phyloP scores from a whole-genome alignment of 2,329 filamentous ascomycete genomes.

The Juglanconis oblonga region DNA sequence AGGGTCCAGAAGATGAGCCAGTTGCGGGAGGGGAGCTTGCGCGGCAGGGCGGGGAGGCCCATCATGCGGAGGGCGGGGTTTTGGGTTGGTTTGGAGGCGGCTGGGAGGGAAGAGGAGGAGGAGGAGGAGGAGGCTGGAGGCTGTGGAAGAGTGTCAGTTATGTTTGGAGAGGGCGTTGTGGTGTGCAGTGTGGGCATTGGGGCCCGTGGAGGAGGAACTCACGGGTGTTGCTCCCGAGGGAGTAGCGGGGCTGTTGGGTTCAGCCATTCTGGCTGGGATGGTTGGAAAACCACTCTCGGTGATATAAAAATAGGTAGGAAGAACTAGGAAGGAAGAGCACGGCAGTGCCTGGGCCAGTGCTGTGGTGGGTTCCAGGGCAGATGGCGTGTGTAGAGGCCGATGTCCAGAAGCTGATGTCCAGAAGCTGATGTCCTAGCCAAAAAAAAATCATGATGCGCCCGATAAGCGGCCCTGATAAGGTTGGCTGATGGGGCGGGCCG shows the following conservation, averaged over 20 bases:
- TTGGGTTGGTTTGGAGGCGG: constrained; percentile 40
- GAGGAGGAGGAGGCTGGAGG: constrained; percentile 4
- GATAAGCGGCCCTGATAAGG: background rate
- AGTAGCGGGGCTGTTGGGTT: constrained; percentile 10
- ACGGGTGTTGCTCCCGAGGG: constrained; percentile 24
- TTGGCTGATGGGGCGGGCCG: background rate
- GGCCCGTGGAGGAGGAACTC: background rate
- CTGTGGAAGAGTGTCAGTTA: background rate
- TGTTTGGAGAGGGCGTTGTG: background rate
- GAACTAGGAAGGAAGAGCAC: too few relatives aligned
- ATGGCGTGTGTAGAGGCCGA: too few relatives aligned
- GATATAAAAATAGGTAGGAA: background rate
- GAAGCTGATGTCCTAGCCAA: too few relatives aligned
- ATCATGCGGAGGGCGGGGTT: constrained; percentile 77
- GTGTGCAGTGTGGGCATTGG: background rate
- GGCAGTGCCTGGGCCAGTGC: too few relatives aligned
- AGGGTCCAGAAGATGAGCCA: constrained; percentile 94
- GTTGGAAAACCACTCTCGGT: background rate
- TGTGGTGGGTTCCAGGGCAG: too few relatives aligned
- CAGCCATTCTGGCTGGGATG: constrained; percentile 13
- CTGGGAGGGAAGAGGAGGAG: constrained; percentile 21
- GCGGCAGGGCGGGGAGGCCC: constrained; percentile 79
- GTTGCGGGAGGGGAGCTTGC: constrained; percentile 87
- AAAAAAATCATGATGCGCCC: too few relatives aligned
- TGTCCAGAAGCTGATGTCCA: too few relatives aligned